Conservation (phyloP, 441 rosid genomes). For the Raphanus hybrid region DNA sequence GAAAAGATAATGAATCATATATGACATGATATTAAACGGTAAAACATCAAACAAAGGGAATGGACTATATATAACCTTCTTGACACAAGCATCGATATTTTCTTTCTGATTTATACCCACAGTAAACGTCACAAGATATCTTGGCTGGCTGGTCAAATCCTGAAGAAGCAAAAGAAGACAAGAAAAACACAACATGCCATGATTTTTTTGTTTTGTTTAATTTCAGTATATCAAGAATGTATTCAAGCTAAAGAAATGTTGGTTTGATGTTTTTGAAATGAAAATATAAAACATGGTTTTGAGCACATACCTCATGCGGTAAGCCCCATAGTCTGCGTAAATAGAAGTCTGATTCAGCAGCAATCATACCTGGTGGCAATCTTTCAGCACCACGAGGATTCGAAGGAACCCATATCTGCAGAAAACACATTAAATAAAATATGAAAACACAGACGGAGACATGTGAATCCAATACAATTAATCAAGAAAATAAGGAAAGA, state of each 20-base stretch:
- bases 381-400: constrained; percentile 97
- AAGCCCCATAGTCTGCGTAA: constrained; percentile 91
- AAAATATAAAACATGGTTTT: neutral
- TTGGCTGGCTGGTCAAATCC: constrained; percentile 79
- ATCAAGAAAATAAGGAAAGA: neutral
- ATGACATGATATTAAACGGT: constrained; percentile 4
- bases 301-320: constrained; percentile 73
- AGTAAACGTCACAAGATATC: constrained; percentile 90
- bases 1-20: constrained; percentile 34
- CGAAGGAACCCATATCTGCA: constrained; percentile 93
- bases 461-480: too few species aligned
- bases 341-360: constrained; percentile 85
- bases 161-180: constrained; percentile 40
- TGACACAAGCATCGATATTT: constrained; percentile 85
- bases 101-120: constrained; percentile 82
- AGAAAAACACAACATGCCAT: too few species aligned
- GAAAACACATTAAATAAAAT: neutral
- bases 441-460: neutral
- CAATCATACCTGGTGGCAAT: constrained; percentile 84
- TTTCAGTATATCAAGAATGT: neutral
- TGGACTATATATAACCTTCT: constrained; percentile 61
- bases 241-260: neutral
- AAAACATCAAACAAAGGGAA: constrained; percentile 14
- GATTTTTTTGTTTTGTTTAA: too few species aligned
- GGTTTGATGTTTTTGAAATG: constrained; percentile 3